phyloP scores from a whole-genome alignment of 176 grass and related monocot species.

The Musa acuminata region DNA sequence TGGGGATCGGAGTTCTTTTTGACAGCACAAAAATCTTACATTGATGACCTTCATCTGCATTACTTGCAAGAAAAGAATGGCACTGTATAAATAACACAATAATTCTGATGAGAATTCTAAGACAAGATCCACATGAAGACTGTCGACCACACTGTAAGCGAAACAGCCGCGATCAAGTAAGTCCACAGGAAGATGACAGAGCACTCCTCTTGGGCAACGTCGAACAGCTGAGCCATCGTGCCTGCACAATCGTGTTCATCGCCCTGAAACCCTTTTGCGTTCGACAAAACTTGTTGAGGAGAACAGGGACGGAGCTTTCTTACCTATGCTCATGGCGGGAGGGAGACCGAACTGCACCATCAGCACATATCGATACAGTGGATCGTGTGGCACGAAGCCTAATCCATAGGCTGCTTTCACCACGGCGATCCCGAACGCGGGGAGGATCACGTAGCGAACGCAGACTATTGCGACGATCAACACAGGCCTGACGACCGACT shows the following conservation, averaged over 20 bases:
- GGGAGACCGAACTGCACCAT: constrained; percentile 54
- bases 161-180: not conserved
- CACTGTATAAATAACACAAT: too few relatives aligned
- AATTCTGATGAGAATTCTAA: not conserved
- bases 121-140: constrained; percentile 13
- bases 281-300: too few relatives aligned
- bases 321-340: constrained; percentile 47
- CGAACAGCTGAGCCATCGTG: constrained; percentile 10
- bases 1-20: too few relatives aligned
- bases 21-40: too few relatives aligned
- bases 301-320: not conserved
- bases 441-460: constrained; percentile 39
- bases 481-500: constrained; percentile 16
- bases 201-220: constrained; percentile 1
- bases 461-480: constrained; percentile 22
- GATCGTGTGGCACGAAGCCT: constrained; percentile 50
- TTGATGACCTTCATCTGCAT: too few relatives aligned
- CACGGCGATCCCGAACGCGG: constrained; percentile 30
- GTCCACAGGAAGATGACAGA: constrained; percentile 17
- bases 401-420: constrained; percentile 32
- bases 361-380: constrained; percentile 46
- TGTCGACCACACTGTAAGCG: constrained; percentile 2
- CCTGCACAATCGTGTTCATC: not conserved
- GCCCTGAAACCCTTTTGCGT: too few relatives aligned
- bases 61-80: too few relatives aligned